Conservation (phyloP, 768 basidiomycete species). For the Lactifluus echinatus region DNA sequence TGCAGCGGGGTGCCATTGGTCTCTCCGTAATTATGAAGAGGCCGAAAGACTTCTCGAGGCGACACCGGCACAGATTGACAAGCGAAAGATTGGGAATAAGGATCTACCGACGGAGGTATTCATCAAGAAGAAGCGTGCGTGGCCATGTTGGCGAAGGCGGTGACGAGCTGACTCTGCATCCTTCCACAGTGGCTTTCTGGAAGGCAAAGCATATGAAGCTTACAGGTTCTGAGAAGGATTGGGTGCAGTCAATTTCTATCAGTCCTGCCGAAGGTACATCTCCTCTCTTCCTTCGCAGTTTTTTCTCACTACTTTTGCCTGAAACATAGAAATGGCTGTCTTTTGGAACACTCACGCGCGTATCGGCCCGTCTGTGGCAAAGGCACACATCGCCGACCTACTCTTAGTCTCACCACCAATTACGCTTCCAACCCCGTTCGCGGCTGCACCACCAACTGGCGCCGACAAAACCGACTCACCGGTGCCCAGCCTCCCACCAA, state of each 20-base stretch:
- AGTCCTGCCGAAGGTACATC: slow-evolving; percentile 62
- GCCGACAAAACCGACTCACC: not conserved
- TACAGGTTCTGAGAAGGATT: slow-evolving; percentile 45
- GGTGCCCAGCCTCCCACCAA: slow-evolving; percentile 27
- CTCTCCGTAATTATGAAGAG: slow-evolving; percentile 43
- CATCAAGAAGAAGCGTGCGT: slow-evolving; percentile 67
- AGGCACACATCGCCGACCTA: slow-evolving; percentile 52
- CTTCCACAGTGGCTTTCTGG: slow-evolving; percentile 57
- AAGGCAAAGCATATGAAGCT: slow-evolving; percentile 53
- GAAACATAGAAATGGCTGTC: slow-evolving; percentile 51
- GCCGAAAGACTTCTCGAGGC: slow-evolving; percentile 54
- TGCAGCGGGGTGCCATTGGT: slow-evolving; percentile 65
- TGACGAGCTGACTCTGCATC: not conserved
- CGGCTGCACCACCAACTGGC: slow-evolving; percentile 24
- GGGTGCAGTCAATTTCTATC: slow-evolving; percentile 49
- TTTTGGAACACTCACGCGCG: slow-evolving; percentile 79
- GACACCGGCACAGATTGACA: slow-evolving; percentile 51
- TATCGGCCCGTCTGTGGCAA: slow-evolving; percentile 42
- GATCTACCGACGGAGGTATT: slow-evolving; percentile 68
- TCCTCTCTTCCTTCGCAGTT: not conserved
- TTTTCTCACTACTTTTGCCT: not conserved
- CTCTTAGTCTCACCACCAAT: slow-evolving; percentile 40
- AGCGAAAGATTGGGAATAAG: slow-evolving; percentile 55
- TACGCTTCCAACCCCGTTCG: slow-evolving; percentile 21
- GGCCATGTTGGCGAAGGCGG: not conserved